Conservation (phyloP, 345 rosid genomes). For the Camelina sativa region DNA sequence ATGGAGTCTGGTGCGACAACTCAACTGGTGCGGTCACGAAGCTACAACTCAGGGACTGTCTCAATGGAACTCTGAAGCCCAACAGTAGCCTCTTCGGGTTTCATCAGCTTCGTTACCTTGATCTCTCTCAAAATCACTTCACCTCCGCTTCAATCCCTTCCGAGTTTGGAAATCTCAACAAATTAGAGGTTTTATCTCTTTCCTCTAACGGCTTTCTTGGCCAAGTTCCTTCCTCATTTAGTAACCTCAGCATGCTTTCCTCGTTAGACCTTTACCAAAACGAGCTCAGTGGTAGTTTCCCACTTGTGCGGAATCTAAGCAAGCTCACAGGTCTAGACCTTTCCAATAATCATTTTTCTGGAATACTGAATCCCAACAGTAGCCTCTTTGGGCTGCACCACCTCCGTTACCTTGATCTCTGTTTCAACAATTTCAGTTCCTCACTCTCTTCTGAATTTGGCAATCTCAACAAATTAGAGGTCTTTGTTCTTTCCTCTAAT, state of each 20-base stretch:
- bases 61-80: too few species aligned
- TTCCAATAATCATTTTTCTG: slow-evolving; percentile 1
- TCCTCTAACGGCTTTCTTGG: too few species aligned
- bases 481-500: neutral
- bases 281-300: neutral
- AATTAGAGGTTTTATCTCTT: too few species aligned
- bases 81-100: too few species aligned
- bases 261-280: neutral
- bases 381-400: slow-evolving; percentile 12
- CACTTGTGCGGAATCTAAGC: neutral
- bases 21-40: too few species aligned
- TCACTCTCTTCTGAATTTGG: slow-evolving; percentile 21
- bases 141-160: too few species aligned
- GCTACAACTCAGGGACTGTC: too few species aligned
- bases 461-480: neutral
- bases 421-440: neutral
- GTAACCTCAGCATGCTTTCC: neutral
- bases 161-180: too few species aligned
- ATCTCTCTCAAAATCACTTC: too few species aligned
- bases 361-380: slow-evolving; percentile 4
- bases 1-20: too few species aligned
- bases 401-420: neutral
- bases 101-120: too few species aligned
- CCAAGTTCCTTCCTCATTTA: too few species aligned
- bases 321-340: neutral